Evolutionary conservation across 768 basidiomycete species (phyloP), one percentile per base, ranked within the genome.

Genomic region (Macrolepiota fuliginosa): DNA sequence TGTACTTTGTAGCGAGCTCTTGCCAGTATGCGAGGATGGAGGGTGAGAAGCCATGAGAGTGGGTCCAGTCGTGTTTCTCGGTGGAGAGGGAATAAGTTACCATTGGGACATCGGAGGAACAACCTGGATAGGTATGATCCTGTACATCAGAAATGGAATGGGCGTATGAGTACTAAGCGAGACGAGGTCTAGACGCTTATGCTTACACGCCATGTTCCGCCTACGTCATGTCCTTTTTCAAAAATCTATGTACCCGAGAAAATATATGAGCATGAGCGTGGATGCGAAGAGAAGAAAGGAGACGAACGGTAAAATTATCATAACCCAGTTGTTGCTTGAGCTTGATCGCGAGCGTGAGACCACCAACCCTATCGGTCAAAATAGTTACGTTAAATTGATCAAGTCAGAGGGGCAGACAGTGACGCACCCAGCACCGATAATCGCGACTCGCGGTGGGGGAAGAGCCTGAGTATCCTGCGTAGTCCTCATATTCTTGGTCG

Each of bases 201-300:
- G 72, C 81, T 63, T 59, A 84, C 82, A 62, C 81, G 73, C 82
- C 83, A 84, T 32, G 81, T 81, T 39, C 83, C 82, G 10, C 83
- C 83, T 17, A 83, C 73, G 39, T 77, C 76, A 2, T 55, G 53
- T 4, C 67, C 76, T 57, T 80, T 79, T 64, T 84, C 83, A 35
- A 76, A 80, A 19, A 84, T 78, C 83, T 83, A 63, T 11, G 5
- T 7, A n/a, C 42, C 17, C 19, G 19, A 5, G 24, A 4, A 1
- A 27, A 15, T 24, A 52, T n/a, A 32, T 32, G 46, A 15, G 29
- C 9, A 22, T 36, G 36, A 40, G 12, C 37, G 22, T 19, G 56
- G 24, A 27, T 15, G 24, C 1, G 35, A 53, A 7, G 6, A 58
- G n/a, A n/a, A 13, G 10, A 22, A 2, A 12, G 17, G 47, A 50